A percentile compares a stretch with the other conserved stretches of the same genome.
Conservation (phyloP, 1,139 yeast species). For the Spencermartinsiella ligniputridi region DNA sequence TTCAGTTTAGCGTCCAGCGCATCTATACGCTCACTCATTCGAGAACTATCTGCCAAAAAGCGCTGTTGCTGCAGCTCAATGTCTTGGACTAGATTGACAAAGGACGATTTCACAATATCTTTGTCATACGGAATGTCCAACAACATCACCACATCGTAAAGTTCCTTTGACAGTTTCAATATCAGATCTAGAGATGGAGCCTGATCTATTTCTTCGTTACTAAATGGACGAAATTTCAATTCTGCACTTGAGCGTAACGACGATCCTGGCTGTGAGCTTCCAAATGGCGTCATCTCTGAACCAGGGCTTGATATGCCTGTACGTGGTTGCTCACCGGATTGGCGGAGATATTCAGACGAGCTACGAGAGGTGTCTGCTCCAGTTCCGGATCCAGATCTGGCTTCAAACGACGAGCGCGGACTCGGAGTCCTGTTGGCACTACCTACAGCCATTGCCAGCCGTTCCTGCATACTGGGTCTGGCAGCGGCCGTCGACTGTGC, state of each 20-base stretch:
- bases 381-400: too few relatives aligned
- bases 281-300: background rate
- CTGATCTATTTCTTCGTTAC: constrained; percentile 5
- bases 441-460: constrained; percentile 71
- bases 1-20: constrained; percentile 27
- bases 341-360: constrained; percentile 6
- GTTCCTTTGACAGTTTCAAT: constrained; percentile 11
- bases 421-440: background rate
- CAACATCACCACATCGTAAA: constrained; percentile 12
- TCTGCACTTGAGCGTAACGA: background rate
- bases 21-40: constrained; percentile 20
- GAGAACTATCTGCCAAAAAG: constrained; percentile 10
- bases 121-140: constrained; percentile 9
- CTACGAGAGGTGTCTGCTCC: background rate
- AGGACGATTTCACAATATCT: constrained; percentile 7
- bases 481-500: constrained; percentile 40
- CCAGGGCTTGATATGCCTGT: background rate
- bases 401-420: background rate
- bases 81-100: constrained; percentile 9
- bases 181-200: constrained; percentile 13
- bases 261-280: background rate
- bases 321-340: constrained; percentile 2
- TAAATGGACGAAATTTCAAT: constrained; percentile 5
- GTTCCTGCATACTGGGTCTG: constrained; percentile 67
- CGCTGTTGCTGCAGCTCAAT: constrained; percentile 16